Evolutionary conservation across 2,329 filamentous ascomycete genomes (phyloP).

Genomic region (Chrysoporthe puriensis): DNA sequence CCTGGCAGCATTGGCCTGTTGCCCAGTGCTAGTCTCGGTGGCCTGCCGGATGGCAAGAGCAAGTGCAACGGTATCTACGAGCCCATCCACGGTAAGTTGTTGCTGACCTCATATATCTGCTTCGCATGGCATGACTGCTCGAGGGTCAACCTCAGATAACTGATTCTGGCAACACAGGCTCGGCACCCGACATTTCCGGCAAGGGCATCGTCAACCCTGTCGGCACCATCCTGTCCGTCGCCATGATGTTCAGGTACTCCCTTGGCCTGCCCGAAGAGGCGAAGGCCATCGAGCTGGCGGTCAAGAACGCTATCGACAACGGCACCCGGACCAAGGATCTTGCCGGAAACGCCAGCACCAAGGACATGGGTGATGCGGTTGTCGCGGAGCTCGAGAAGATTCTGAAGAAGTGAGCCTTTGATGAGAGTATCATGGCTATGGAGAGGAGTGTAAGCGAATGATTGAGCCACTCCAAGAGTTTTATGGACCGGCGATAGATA

Average conservation of each 20-base stretch:
- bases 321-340: constrained; percentile 84
- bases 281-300: constrained; percentile 78
- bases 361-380: constrained; percentile 78
- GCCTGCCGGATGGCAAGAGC: constrained; percentile 81
- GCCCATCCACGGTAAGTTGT: constrained; percentile 81
- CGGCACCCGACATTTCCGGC: constrained; percentile 90
- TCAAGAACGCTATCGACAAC: constrained; percentile 76
- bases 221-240: constrained; percentile 86
- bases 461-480: background rate
- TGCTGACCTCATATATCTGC: background rate
- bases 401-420: constrained; percentile 50
- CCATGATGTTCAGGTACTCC: constrained; percentile 96
- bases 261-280: constrained; percentile 79
- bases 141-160: background rate
- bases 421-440: background rate
- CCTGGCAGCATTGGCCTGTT: constrained; percentile 87
- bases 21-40: constrained; percentile 84
- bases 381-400: constrained; percentile 73
- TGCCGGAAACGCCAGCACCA: constrained; percentile 74
- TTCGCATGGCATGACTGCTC: no score
- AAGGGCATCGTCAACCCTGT: constrained; percentile 91
- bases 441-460: background rate
- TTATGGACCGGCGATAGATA: background rate
- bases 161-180: constrained; percentile 55
- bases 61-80: constrained; percentile 95